Evolutionary conservation across 345 rosid genomes (phyloP).

Genomic region (Salix dunnii): DNA sequence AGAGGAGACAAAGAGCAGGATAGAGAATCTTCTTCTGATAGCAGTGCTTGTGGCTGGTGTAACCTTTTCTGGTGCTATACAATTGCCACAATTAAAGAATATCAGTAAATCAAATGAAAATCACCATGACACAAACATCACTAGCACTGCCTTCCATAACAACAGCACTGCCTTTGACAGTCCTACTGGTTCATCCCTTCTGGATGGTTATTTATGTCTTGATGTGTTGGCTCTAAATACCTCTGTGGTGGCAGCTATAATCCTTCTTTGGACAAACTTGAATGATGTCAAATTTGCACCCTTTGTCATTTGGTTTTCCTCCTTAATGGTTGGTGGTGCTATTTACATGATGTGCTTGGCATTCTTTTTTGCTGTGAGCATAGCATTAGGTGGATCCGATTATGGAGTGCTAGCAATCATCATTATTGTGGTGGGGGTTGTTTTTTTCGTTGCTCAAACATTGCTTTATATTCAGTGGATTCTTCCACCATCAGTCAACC

Average conservation of each 20-base stretch:
- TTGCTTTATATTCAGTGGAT: background rate
- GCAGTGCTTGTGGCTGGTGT: constrained; percentile 22
- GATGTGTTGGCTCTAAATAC: background rate
- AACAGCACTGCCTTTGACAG: background rate
- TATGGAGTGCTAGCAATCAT: background rate
- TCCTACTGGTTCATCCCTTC: background rate
- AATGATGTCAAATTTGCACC: background rate
- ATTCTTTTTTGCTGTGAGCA: background rate
- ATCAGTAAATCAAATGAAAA: background rate
- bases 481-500: background rate
- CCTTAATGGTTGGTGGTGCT: background rate
- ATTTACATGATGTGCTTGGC: constrained; percentile 5
- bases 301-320: background rate
- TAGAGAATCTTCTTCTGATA: constrained; percentile 22
- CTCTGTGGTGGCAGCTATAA: background rate
- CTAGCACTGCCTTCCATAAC: background rate
- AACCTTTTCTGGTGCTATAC: constrained; percentile 23
- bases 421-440: background rate
- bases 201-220: background rate
- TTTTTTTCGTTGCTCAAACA: no score
- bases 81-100: background rate
- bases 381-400: background rate
- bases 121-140: background rate
- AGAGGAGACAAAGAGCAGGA: constrained; percentile 8
- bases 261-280: background rate